Base-by-base conservation (phyloP, 2,329 filamentous ascomycete genomes). In the Clonostachys solani region DNA sequence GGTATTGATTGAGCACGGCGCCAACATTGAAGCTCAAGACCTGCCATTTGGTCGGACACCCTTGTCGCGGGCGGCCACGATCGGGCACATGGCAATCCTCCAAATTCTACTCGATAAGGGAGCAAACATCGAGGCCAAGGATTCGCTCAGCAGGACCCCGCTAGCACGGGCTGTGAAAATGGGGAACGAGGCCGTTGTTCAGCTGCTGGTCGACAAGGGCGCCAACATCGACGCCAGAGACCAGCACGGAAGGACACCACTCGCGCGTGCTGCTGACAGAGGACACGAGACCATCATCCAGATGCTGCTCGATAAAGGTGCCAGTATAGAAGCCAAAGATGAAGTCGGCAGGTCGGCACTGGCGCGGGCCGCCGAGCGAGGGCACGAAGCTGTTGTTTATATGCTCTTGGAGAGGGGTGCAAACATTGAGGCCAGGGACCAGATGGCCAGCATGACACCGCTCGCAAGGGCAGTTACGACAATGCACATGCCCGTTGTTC, bases 331-430 rank as follows among this genome's bases (percentile, higher is more conserved):
- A 5, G 52, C 52, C 33, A 52, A 44, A 35, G 52, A 52, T 34
- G 40, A 45, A 3, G 48, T 52, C 43, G 52, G 52, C 19, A 47
- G 50, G 1, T 54, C 53, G n/a, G 49, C 54, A 7, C 43, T 56
- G 9, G 51, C 42, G 4, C 46, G 23, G 15, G 48, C 44, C 34
- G 48, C 40, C n/a, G n/a, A 6, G 34, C 33, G 44, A n/a, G 48
- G 48, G 23, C 45, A 50, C 18, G 41, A 45, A 19, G 48, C 44
- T 23, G 15, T 42, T 33, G 48, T 44, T 4, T 15, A 17, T 3
- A 23, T 40, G 19, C 51, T 57, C 19, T 44, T 57, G 16, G 48
- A 44, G 10, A 55, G 47, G 8, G 54, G 55, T 15, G 54, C 53
- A 6, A 45, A 50, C 5, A 45, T 57, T 33, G 52, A 56, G 5